Percentiles rank a stretch among this genome's conserved stretches.
phyloP scores from a whole-genome alignment of 345 rosid species.

The Hirschfeldia incana region DNA sequence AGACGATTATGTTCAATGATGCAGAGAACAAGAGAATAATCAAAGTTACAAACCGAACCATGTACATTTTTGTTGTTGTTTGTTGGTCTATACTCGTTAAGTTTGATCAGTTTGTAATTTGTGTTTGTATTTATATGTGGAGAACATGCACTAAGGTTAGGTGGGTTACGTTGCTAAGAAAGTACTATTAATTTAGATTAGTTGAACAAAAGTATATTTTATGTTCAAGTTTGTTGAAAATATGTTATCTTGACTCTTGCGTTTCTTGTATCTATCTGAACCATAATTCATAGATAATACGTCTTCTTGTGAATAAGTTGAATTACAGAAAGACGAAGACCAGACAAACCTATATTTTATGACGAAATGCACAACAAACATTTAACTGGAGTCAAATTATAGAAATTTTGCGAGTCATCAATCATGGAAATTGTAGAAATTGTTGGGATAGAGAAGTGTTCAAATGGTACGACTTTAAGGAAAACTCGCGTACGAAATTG shows the following conservation, averaged over 20 bases:
- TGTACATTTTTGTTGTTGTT: background rate
- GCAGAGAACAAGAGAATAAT: slow-evolving; percentile 8
- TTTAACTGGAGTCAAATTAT: no score
- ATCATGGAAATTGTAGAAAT: no score
- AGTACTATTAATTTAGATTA: background rate
- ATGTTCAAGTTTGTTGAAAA: background rate
- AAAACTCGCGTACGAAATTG: background rate
- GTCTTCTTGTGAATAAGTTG: background rate
- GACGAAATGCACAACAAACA: background rate
- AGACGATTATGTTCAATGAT: background rate
- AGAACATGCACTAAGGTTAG: background rate
- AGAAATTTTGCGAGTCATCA: no score
- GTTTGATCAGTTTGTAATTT: background rate
- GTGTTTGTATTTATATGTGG: background rate
- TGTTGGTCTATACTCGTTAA: background rate
- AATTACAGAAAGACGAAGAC: background rate
- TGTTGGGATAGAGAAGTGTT: background rate
- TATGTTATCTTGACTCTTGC: background rate
- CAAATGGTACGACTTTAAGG: slow-evolving; percentile 6
- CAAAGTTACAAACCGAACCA: slow-evolving; percentile 3
- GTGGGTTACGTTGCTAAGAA: background rate
- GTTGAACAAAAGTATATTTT: background rate
- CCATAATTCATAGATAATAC: background rate
- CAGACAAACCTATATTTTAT: background rate
- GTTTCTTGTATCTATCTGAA: background rate